phyloP scores from a whole-genome alignment of 192 early-diverging fungal species.

The Pilobolus umbonatus region DNA sequence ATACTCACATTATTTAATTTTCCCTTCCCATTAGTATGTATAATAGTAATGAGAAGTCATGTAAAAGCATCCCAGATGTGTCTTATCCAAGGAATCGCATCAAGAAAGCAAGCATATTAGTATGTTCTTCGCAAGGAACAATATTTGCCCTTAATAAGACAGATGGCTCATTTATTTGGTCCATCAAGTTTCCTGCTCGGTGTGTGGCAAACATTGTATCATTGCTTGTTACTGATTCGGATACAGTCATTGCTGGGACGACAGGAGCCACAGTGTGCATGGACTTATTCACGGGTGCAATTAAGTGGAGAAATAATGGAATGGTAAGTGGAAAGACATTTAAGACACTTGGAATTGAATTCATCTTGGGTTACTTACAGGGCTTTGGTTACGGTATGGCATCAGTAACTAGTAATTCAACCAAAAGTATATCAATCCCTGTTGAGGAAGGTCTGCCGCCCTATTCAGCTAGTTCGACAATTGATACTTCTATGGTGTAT shows the following conservation, averaged over 20 bases:
- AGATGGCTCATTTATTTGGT: conserved; percentile 15
- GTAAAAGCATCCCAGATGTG: too few relatives aligned
- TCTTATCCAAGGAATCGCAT: too few relatives aligned
- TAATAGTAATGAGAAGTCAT: too few relatives aligned
- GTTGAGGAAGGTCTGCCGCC: background rate
- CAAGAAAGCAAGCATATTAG: conserved; percentile 11
- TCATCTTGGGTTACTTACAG: too few relatives aligned
- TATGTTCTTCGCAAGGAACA: conserved; percentile 21
- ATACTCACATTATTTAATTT: too few relatives aligned
- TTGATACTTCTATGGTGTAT: conserved; percentile 1
- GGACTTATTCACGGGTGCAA: conserved; percentile 13
- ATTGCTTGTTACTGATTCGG: conserved; percentile 21
- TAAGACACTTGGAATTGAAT: too few relatives aligned
- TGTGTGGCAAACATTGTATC: conserved; percentile 11
- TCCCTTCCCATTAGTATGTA: too few relatives aligned
- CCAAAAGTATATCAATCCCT: background rate
- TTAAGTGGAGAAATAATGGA: conserved; percentile 22
- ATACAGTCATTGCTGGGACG: conserved; percentile 10
- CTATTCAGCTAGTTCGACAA: background rate
- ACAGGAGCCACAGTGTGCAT: conserved; percentile 15
- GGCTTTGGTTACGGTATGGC: conserved; percentile 23
- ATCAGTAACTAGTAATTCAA: conserved; percentile 12
- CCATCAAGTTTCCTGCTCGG: background rate
- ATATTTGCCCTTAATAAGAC: conserved; percentile 23
- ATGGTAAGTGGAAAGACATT: too few relatives aligned